A percentile compares a stretch with the other conserved stretches of the same genome.
phyloP scores from a whole-genome alignment of 164 flowering plant genomes.

The Stephania japonica region DNA sequence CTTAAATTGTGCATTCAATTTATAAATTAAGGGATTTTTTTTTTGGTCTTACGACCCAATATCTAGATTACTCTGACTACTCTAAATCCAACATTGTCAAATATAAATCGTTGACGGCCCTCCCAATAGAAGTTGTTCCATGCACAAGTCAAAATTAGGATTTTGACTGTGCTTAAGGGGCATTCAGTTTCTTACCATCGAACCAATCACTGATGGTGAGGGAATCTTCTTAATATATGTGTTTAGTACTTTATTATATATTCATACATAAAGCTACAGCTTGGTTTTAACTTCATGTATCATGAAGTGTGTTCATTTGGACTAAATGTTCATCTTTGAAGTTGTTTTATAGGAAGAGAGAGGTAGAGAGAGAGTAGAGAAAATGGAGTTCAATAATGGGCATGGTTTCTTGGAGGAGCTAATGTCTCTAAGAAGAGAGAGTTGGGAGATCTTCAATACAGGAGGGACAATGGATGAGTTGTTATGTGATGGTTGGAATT shows the following conservation, averaged over 20 bases:
- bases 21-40: no score
- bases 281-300: constrained; percentile 31
- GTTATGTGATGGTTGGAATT: constrained; percentile 34
- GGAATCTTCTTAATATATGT: constrained; percentile 6
- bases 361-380: background rate
- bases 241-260: background rate
- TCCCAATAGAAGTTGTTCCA: no score
- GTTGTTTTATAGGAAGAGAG: constrained; percentile 15
- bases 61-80: no score
- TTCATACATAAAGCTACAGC: constrained; percentile 13
- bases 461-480: constrained; percentile 9
- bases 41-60: no score
- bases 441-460: constrained; percentile 25
- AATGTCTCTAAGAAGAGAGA: constrained; percentile 32
- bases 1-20: no score
- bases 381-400: constrained; percentile 48
- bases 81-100: no score
- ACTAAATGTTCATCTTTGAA: constrained; percentile 10
- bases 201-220: background rate
- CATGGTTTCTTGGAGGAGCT: constrained; percentile 55
- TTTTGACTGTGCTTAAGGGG: no score
- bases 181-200: no score
- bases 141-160: no score
- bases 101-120: no score
- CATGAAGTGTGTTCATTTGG: constrained; percentile 20